These are phyloP conservation scores for Colletotrichum cordylinicola DNA, from an alignment of 2,329 filamentous ascomycete genomes.

Conservation along the genomic window DNA sequence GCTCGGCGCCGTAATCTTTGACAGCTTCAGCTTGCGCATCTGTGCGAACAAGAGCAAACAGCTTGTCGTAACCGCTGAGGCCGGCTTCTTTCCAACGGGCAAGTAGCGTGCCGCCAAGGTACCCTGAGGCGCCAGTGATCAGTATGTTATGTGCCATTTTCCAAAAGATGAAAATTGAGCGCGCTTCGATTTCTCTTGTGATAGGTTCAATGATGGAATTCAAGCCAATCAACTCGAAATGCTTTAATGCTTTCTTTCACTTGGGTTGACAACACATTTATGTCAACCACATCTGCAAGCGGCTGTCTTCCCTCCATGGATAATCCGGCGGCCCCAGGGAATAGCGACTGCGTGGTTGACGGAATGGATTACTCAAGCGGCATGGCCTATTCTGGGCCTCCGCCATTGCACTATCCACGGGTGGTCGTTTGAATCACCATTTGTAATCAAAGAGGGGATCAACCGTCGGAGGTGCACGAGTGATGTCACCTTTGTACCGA, in stretches of 20 bases:
- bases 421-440: not conserved
- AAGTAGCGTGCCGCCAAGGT: constrained; percentile 57
- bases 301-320: not conserved
- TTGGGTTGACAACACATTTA: not conserved
- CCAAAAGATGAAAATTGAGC: not conserved
- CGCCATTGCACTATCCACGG: not conserved
- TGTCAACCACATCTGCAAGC: not conserved
- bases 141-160: constrained; percentile 40
- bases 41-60: constrained; percentile 54
- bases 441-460: not conserved
- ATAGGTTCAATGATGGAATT: accelerated
- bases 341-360: not conserved
- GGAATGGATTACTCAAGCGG: not conserved
- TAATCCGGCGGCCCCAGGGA: not conserved
- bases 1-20: constrained; percentile 45
- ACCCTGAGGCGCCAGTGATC: constrained; percentile 58
- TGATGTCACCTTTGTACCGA: not conserved
- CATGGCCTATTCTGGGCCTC: not conserved
- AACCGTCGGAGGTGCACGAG: not conserved
- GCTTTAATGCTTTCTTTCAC: not conserved
- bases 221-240: not conserved
- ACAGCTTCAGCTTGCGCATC: constrained; percentile 49
- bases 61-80: constrained; percentile 45
- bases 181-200: not conserved
- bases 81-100: constrained; percentile 30